A percentile compares a stretch with the other conserved stretches of the same genome.
Evolutionary conservation across 129 eudicot species (phyloP).

Genomic region (Lactuca sativa): DNA sequence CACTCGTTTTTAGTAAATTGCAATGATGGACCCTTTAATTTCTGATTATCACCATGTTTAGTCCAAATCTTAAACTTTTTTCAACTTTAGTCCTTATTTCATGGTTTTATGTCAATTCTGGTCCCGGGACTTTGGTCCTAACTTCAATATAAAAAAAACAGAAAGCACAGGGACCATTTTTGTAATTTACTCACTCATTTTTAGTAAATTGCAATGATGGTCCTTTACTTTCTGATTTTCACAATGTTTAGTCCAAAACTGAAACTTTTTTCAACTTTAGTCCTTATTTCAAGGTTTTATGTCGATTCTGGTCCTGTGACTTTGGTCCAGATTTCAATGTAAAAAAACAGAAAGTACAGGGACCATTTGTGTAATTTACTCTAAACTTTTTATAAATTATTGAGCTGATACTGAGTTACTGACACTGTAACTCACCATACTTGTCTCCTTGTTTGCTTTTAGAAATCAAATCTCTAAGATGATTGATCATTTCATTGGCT

Average conservation of each 20-base stretch:
- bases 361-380: not conserved
- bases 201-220: too few species aligned
- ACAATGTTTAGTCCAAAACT: not conserved
- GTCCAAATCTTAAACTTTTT: too few species aligned
- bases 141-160: too few species aligned
- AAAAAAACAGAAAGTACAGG: not conserved
- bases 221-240: not conserved
- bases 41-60: not conserved
- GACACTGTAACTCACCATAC: constrained; percentile 51
- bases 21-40: too few species aligned
- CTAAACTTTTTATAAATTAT: too few species aligned
- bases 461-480: constrained; percentile 85
- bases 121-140: too few species aligned
- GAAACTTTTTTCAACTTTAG: not conserved
- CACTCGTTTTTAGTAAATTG: too few species aligned
- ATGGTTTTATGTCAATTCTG: too few species aligned
- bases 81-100: too few species aligned
- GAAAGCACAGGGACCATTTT: too few species aligned
- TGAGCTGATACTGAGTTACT: not conserved
- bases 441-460: constrained; percentile 83
- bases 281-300: not conserved
- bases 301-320: not conserved
- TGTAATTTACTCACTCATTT: too few species aligned
- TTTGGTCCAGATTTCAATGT: not conserved
- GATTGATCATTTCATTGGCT: constrained; percentile 85